Conservation (phyloP, 192 early-diverging fungal species). For the Dimargaris cristalligena region DNA sequence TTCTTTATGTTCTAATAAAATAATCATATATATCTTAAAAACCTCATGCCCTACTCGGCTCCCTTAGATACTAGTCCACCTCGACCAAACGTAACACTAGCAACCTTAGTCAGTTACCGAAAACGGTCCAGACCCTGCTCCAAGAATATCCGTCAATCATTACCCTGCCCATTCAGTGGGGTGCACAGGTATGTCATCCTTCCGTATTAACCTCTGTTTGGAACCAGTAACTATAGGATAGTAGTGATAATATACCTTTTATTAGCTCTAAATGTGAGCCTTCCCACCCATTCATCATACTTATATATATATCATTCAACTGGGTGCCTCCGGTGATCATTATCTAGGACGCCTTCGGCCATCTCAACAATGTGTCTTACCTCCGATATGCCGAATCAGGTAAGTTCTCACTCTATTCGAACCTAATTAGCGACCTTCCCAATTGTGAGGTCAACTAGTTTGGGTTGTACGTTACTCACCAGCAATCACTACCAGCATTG, state of each 20-base stretch:
- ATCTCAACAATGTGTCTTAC: constrained; percentile 30
- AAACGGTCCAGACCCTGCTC: background rate
- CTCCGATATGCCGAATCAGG: constrained; percentile 21
- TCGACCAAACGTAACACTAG: no score
- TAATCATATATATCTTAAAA: no score
- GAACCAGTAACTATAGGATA: background rate
- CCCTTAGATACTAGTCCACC: no score
- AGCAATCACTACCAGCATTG: background rate
- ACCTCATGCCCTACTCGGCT: no score
- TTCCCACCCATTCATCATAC: background rate
- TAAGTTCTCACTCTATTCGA: constrained; percentile 10
- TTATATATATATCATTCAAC: background rate
- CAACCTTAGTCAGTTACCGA: background rate
- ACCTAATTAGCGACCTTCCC: background rate
- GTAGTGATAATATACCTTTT: background rate
- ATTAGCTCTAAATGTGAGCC: background rate
- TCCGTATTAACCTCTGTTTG: background rate
- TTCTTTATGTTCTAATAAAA: no score
- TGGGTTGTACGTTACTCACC: constrained; percentile 2
- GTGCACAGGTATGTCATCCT: background rate
- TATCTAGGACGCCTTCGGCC: constrained; percentile 19
- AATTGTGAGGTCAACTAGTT: background rate
- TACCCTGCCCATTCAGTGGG: constrained; percentile 7
- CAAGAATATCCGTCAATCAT: constrained; percentile 7
- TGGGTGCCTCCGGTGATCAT: no score